A percentile compares a stretch with the other conserved stretches of the same genome.
These are phyloP conservation scores for Aspergillaceae sp. DNA, from an alignment of 2,329 filamentous ascomycete genomes.

Conservation along the genomic window DNA sequence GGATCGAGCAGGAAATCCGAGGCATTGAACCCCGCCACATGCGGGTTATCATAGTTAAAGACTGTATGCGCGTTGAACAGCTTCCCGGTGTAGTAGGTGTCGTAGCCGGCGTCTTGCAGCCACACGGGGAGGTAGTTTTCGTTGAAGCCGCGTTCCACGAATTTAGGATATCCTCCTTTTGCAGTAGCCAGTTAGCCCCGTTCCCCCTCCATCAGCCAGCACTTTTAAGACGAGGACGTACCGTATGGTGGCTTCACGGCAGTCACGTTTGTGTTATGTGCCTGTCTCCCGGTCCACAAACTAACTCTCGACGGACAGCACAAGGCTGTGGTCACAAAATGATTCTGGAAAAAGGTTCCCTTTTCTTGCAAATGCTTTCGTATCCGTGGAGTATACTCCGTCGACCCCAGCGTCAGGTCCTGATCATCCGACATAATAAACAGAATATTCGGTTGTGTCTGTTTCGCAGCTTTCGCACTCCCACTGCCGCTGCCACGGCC, in stretches of 20 bases:
- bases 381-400: slow-evolving; percentile 53
- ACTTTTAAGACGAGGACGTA: slow-evolving; percentile 14
- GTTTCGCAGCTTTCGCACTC: slow-evolving; percentile 3
- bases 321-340: slow-evolving; percentile 58
- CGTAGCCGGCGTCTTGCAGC: slow-evolving; percentile 42
- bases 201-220: no score
- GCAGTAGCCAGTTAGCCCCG: neutral
- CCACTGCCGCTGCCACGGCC: neutral
- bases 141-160: slow-evolving; percentile 44
- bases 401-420: slow-evolving; percentile 52
- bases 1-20: slow-evolving; percentile 34
- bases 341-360: slow-evolving; percentile 52
- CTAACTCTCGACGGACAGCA: slow-evolving; percentile 62
- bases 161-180: slow-evolving; percentile 41
- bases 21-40: slow-evolving; percentile 20
- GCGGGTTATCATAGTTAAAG: slow-evolving; percentile 37
- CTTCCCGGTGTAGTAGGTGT: slow-evolving; percentile 47
- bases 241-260: slow-evolving; percentile 47
- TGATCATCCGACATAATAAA: slow-evolving; percentile 64
- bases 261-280: slow-evolving; percentile 65
- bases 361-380: slow-evolving; percentile 49
- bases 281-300: slow-evolving; percentile 56
- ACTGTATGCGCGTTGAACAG: slow-evolving; percentile 43
- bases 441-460: slow-evolving; percentile 47
- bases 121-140: slow-evolving; percentile 42